These are phyloP conservation scores for Saccharomycopsis schoenii DNA, from an alignment of 805 yeast genomes.

Conservation along the genomic window DNA sequence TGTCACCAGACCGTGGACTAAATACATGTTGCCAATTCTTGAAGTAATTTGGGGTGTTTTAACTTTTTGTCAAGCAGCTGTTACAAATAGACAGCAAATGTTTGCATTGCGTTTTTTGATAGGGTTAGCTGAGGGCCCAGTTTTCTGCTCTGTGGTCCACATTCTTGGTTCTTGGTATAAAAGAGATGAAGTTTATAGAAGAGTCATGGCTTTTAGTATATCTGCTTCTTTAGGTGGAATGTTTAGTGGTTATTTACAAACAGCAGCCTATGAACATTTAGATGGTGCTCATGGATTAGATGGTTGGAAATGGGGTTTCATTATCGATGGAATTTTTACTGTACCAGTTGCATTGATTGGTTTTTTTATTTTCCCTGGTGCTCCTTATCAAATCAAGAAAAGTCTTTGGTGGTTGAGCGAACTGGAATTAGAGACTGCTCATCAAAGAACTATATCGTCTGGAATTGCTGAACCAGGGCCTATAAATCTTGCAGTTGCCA, in stretches of 20 bases:
- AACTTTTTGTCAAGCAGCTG: constrained; percentile 18
- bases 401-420: neutral
- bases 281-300: constrained; percentile 27
- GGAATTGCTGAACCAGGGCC: neutral
- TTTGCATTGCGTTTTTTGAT: constrained; percentile 32
- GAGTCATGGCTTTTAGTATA: constrained; percentile 21
- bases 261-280: constrained; percentile 24
- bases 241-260: constrained; percentile 21
- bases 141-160: constrained; percentile 31
- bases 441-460: neutral
- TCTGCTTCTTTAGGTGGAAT: constrained; percentile 30
- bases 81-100: constrained; percentile 27
- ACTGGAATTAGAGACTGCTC: neutral
- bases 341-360: constrained; percentile 30
- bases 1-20: constrained; percentile 17
- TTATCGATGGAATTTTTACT: constrained; percentile 38
- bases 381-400: constrained; percentile 22
- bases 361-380: constrained; percentile 30
- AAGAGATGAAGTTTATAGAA: constrained; percentile 33
- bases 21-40: constrained; percentile 11
- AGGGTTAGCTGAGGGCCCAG: constrained; percentile 20
- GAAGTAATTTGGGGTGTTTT: constrained; percentile 18
- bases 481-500: neutral
- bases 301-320: constrained; percentile 46
- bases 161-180: constrained; percentile 32